Base-by-base conservation (phyloP, 2,329 filamentous ascomycete species). In the Aureobasidium leucospermi region DNA sequence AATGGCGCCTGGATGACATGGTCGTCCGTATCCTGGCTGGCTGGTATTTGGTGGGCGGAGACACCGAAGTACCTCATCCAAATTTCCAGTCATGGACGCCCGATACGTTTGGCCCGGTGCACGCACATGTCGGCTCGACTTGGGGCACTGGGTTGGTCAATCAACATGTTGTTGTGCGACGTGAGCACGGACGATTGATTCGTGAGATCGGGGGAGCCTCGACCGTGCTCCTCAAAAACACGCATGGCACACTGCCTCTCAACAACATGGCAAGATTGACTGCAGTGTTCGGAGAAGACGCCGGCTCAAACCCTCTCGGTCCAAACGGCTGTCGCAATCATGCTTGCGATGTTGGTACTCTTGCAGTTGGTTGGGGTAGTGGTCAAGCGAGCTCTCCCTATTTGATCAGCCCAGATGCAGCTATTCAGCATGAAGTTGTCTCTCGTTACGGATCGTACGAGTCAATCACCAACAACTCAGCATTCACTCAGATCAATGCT, bases 161-260 rank as follows among this genome's bases (percentile, higher is more conserved):
- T 73, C 79, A 85, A 67, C 88, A 91, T 64, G 82, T 96, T 31
- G 85, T 96, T 68, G 92, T 95, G 10, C 88, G 85, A 58, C 81
- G 74, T 41, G 79, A 92, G 60, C 91, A 96, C 70, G 85, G 78
- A 39, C 70, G 75, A 28, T 74, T 90, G 43, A 92, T 95, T 61
- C 86, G 91, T 39, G 81, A 89, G 65, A 74, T 78, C 58, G 79
- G 77, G 10, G 69, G 76, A 8, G 78, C 79, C 53, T 73, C 75
- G 9, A 79, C 78, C 42, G 72, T 79, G 23, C 64, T 80, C 6
- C 66, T 80, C 5, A 80, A 79, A 67, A 81, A 81, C 63, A 66
- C 64, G 2, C 63, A 67, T 13, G 68, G 71, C 4, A 69, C 70
- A 2, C 69, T 81, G 6, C 78, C 79, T 3, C 68, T 81, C 11